A percentile compares a stretch with the other conserved stretches of the same genome.
Conservation (phyloP, 164 flowering plant genomes). For the Platanus orientalis region DNA sequence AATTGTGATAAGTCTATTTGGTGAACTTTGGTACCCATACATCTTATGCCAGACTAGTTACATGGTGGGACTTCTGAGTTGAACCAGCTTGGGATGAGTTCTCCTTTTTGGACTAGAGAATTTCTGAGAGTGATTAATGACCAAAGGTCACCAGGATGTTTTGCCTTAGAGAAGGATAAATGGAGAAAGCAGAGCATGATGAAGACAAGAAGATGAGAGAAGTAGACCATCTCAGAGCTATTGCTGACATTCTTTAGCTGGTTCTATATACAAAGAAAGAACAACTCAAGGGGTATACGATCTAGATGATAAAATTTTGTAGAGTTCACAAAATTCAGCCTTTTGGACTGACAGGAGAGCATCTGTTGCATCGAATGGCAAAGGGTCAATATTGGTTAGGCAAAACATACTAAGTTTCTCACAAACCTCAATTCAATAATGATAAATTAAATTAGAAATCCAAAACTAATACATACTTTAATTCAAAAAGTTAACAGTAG, state of each 20-base stretch:
- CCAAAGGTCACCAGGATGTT: slow-evolving; percentile 18
- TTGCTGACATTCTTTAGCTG: slow-evolving; percentile 6
- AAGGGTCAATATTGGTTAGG: neutral
- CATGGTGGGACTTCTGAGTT: slow-evolving; percentile 37
- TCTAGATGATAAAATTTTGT: neutral
- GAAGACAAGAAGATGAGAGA: slow-evolving; percentile 5
- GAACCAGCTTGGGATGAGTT: slow-evolving; percentile 42
- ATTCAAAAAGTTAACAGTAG: no score
- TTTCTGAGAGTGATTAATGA: slow-evolving; percentile 28
- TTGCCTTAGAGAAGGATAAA: slow-evolving; percentile 14
- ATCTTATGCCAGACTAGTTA: slow-evolving; percentile 52
- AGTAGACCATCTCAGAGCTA: slow-evolving; percentile 5
- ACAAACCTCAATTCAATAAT: neutral
- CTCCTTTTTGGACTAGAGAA: slow-evolving; percentile 21
- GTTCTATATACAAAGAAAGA: neutral
- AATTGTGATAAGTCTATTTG: slow-evolving; percentile 33
- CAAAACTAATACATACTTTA: no score
- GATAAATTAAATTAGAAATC: neutral
- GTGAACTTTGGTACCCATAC: slow-evolving; percentile 31
- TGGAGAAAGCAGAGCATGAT: slow-evolving; percentile 7
- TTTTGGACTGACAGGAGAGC: neutral
- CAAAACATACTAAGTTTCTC: neutral
- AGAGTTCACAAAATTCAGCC: neutral
- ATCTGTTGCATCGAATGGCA: neutral
- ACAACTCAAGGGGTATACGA: neutral